phyloP scores from a whole-genome alignment of 805 yeast species.

The Lipomyces starkeyi region DNA sequence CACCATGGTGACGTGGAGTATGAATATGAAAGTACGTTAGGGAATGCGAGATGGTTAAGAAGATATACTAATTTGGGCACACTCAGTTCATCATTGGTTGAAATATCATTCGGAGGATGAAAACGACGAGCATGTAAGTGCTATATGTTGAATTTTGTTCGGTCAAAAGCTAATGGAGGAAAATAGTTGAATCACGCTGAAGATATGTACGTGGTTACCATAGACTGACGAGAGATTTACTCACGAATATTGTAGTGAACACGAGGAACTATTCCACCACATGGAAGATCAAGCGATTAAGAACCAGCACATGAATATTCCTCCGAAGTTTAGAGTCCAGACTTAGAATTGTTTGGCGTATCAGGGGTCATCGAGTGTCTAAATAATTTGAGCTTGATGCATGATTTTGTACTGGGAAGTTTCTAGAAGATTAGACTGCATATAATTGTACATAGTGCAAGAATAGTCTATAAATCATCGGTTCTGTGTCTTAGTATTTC shows the following conservation, averaged over 20 bases:
- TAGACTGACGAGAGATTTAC: not conserved
- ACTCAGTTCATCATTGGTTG: conserved; percentile 91
- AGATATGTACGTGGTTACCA: conserved; percentile 15
- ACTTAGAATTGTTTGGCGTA: conserved; percentile 6
- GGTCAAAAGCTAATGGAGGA: not conserved
- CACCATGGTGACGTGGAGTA: conserved; percentile 93
- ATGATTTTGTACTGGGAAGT: not conserved
- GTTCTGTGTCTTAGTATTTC: too few relatives aligned
- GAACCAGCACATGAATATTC: conserved; percentile 34
- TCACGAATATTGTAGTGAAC: conserved; percentile 22
- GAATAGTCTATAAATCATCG: too few relatives aligned
- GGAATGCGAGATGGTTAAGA: not conserved
- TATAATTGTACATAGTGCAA: not conserved
- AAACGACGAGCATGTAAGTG: conserved; percentile 30
- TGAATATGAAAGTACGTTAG: conserved; percentile 69
- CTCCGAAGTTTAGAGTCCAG: conserved; percentile 32
- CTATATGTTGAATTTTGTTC: not conserved
- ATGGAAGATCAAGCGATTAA: conserved; percentile 29
- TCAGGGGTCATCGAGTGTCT: not conserved
- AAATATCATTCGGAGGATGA: conserved; percentile 51
- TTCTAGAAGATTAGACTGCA: not conserved
- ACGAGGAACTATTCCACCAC: conserved; percentile 34
- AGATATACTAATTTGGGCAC: conserved; percentile 56
- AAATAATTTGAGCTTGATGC: not conserved
- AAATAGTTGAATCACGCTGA: conserved; percentile 19